phyloP scores from a whole-genome alignment of 139 green algal species.

The Coelastrella sp. region DNA sequence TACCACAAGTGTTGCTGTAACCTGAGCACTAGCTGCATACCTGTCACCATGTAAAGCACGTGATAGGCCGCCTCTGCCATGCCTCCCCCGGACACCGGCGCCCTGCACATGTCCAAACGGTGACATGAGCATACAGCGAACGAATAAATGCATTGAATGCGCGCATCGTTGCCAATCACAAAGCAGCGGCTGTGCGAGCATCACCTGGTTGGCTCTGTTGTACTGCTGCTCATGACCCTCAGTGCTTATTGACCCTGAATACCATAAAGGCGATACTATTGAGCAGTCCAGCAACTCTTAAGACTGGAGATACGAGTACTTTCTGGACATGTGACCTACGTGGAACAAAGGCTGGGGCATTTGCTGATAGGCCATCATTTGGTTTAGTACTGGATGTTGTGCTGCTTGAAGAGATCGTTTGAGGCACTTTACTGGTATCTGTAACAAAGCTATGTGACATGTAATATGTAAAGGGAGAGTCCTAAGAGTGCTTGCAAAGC shows the following conservation, averaged over 20 bases:
- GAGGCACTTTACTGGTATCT: background rate
- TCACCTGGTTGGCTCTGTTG: no score
- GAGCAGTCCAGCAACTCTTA: no score
- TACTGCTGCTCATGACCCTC: no score
- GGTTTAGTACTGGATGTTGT: background rate
- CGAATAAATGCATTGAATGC: no score
- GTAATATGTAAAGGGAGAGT: background rate
- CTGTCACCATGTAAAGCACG: background rate
- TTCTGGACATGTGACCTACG: no score
- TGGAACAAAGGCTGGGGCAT: slow-evolving; percentile 34
- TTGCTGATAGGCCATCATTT: slow-evolving; percentile 19
- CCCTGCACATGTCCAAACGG: background rate
- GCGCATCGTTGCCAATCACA: no score
- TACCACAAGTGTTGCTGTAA: no score
- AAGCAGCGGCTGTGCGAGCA: no score
- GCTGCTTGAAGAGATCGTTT: background rate
- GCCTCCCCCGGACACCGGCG: background rate
- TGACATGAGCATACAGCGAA: no score
- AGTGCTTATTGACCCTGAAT: background rate
- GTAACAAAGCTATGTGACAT: background rate
- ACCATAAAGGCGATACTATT: no score
- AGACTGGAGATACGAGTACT: no score
- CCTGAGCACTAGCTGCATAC: background rate
- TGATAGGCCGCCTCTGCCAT: slow-evolving; percentile 11
- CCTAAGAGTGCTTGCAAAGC: background rate